Conservation (phyloP, 2,329 filamentous ascomycete genomes). For the Sarocladium kiliense region DNA sequence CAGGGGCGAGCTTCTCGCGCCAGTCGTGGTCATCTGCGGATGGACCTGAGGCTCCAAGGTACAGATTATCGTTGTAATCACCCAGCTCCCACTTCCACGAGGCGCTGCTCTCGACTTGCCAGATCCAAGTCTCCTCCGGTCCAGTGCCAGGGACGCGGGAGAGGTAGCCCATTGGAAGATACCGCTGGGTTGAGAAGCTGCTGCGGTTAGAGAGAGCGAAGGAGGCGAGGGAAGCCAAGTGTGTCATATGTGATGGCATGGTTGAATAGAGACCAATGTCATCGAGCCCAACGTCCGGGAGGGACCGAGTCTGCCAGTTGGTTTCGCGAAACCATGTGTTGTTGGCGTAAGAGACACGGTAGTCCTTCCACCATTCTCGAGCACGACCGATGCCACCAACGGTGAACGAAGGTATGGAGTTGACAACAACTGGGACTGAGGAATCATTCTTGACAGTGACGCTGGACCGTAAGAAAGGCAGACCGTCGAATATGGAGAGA, state of each 20-base stretch:
- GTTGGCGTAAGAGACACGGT: constrained; percentile 14
- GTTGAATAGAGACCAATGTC: constrained; percentile 17
- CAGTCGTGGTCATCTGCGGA: constrained; percentile 23
- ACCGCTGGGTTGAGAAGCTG: constrained; percentile 22
- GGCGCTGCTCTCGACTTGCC: constrained; percentile 30
- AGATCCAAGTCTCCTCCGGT: constrained; percentile 23
- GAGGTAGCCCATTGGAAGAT: constrained; percentile 25
- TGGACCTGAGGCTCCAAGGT: constrained; percentile 23
- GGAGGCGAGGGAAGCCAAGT: constrained; percentile 16
- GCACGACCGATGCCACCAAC: constrained; percentile 15
- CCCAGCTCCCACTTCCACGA: constrained; percentile 31
- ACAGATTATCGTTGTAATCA: constrained; percentile 26
- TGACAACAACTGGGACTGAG: constrained; percentile 9
- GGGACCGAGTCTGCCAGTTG: constrained; percentile 22
- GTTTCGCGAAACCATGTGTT: constrained; percentile 29
- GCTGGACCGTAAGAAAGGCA: constrained; percentile 16
- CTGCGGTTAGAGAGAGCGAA: constrained; percentile 21
- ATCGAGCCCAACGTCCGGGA: constrained; percentile 24
- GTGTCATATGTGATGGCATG: constrained; percentile 12
- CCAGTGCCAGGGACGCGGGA: constrained; percentile 14
- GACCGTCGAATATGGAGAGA: constrained; percentile 15
- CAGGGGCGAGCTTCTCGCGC: constrained; percentile 18
- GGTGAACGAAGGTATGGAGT: constrained; percentile 19
- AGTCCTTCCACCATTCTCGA: constrained; percentile 20
- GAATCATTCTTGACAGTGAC: constrained; percentile 18